Evolutionary conservation across 2,329 filamentous ascomycete genomes (phyloP).

Genomic region (Exophiala bonariae): DNA sequence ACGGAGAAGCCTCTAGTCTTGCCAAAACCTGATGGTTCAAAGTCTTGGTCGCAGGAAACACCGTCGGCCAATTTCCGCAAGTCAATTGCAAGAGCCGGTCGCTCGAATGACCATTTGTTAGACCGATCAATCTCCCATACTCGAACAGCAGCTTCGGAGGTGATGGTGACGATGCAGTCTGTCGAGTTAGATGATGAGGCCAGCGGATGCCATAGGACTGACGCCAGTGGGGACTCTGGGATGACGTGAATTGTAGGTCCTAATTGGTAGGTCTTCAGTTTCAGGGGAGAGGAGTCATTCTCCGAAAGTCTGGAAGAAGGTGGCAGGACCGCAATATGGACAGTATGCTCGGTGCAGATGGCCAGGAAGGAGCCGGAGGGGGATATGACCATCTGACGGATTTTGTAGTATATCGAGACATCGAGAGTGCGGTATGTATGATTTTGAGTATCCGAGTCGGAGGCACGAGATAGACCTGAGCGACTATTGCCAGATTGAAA

Average conservation of each 20-base stretch:
- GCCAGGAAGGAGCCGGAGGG: slow-evolving; percentile 77
- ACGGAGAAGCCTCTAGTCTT: slow-evolving; percentile 82
- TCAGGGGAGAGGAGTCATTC: slow-evolving; percentile 67
- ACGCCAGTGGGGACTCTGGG: slow-evolving; percentile 76
- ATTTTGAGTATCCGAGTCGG: background rate
- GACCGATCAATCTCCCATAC: slow-evolving; percentile 86
- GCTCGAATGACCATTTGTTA: slow-evolving; percentile 84
- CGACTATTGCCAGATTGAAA: slow-evolving; percentile 20
- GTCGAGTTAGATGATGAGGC: slow-evolving; percentile 66
- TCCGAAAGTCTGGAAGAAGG: slow-evolving; percentile 74
- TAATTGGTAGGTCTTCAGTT: slow-evolving; percentile 84
- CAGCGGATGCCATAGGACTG: slow-evolving; percentile 88
- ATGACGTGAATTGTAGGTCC: slow-evolving; percentile 90
- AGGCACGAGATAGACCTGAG: slow-evolving; percentile 11
- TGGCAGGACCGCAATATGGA: slow-evolving; percentile 84
- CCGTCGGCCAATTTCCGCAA: slow-evolving; percentile 86
- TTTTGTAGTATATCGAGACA: slow-evolving; percentile 75
- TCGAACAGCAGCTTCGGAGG: slow-evolving; percentile 81
- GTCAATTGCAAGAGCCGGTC: slow-evolving; percentile 80
- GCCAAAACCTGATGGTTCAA: slow-evolving; percentile 71
- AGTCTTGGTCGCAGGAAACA: slow-evolving; percentile 77
- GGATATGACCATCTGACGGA: slow-evolving; percentile 81
- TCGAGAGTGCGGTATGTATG: slow-evolving; percentile 61
- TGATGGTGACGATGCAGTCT: slow-evolving; percentile 82
- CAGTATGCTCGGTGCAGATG: slow-evolving; percentile 81